A percentile compares a stretch with the other conserved stretches of the same genome.
These are phyloP conservation scores for Penicillium psychrofluorescens DNA, from an alignment of 495 filamentous ascomycete species.

Conservation along the genomic window DNA sequence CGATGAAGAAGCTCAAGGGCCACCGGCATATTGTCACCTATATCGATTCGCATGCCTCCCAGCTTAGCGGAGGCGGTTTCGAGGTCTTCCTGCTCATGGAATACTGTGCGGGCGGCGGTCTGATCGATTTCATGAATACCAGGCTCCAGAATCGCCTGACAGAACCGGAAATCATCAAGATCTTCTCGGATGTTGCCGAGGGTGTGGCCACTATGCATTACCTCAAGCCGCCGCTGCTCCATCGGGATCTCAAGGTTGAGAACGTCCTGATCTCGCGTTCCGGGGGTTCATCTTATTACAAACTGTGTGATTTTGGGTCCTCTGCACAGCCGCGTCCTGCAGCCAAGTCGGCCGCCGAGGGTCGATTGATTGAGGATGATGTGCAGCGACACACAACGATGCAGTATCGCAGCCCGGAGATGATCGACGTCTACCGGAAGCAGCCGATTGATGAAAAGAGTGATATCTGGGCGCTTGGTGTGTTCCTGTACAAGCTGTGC, in stretches of 20 bases:
- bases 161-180: slow-evolving; percentile 94
- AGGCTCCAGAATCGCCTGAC: slow-evolving; percentile 92
- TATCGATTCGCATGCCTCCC: slow-evolving; percentile 94
- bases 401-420: slow-evolving; percentile 96
- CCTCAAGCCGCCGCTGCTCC: slow-evolving; percentile 85
- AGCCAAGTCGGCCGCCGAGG: slow-evolving; percentile 77
- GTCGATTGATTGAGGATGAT: slow-evolving; percentile 88
- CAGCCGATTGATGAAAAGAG: slow-evolving; percentile 98
- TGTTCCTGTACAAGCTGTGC: slow-evolving; percentile 94
- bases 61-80: slow-evolving; percentile 86
- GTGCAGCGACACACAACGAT: slow-evolving; percentile 95
- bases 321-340: slow-evolving; percentile 77
- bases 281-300: slow-evolving; percentile 61
- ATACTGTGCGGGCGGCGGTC: slow-evolving; percentile 72
- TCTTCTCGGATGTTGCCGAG: slow-evolving; percentile 91
- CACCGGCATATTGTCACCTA: slow-evolving; percentile 95
- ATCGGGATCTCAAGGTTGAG: slow-evolving; percentile 95
- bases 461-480: slow-evolving; percentile 95
- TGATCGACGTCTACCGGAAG: slow-evolving; percentile 96
- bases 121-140: slow-evolving; percentile 99
- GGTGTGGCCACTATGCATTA: slow-evolving; percentile 99
- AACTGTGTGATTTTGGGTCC: slow-evolving; percentile 97
- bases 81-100: slow-evolving; percentile 99
- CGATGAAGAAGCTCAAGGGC: slow-evolving; percentile 98
- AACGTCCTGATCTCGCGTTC: slow-evolving; percentile 84